Base-by-base conservation (phyloP, 805 yeast genomes). In the Hanseniaspora taiwanica region DNA sequence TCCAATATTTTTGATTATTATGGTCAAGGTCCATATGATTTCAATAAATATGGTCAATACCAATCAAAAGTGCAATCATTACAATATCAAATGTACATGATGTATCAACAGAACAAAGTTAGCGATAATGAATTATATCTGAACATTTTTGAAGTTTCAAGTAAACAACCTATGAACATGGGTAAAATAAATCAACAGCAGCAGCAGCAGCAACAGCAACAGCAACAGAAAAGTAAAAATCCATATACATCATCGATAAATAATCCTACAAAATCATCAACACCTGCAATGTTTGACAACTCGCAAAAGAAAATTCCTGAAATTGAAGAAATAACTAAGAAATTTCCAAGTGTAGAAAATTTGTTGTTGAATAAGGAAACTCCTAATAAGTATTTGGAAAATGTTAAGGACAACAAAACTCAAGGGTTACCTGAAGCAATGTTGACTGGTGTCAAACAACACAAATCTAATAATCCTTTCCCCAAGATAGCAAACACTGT, bases 11-110 rank as follows among this genome's bases (percentile, higher is more conserved):
- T 52, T 33, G 71, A 67, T 39, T 54, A 53, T 25, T 64, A 59
- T 38, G 66, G 63, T 4, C 44, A 50, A 35, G 83, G 80, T n/a
- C 65, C 70, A 2, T 75, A 72, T 50, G 64, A 74, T 48, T 75
- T 73, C 54, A 71, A 68, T 12, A 73, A 70, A n/a, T 70, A 73
- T 45, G 66, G 69, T 27, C 64, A 62, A 36, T 73, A 69, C 47
- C 81, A 74, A 45, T 54, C 53, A 4, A 55, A 50, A 25, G 18
- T 52, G 12, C 60, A 56, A 31, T 46, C 42, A 21, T 41, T 51
- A 6, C 60, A 57, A 39, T 47, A 50, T 21, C 53, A 49, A 32
- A 46, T 58, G 51, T 56, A 47, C 21, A 37, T 44, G n/a, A 42
- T 55, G 19, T 55, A 57, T 29, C 48, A 48, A 16, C 55, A 52